Base-by-base conservation (phyloP, 257 asterid species). In the Solanum chaucha region DNA sequence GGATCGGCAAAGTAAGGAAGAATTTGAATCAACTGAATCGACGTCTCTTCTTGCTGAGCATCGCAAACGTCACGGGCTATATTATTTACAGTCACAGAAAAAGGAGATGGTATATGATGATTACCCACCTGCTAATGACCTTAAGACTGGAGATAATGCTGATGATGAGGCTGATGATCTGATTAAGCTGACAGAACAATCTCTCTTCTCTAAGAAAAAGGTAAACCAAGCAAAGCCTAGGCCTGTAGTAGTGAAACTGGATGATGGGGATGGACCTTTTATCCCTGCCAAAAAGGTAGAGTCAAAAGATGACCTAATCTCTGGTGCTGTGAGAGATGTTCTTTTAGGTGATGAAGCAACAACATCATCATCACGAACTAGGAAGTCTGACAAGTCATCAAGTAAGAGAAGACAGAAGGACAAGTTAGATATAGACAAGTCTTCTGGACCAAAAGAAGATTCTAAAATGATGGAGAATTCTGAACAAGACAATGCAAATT, bases 231-330 rank as follows among this genome's bases (percentile, higher is more conserved):
- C 92, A 82, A 97, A 93, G 91, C 90, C 95, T 32, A 94, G 98
- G 90, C 99, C 99, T 10, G 94, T 94, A 88, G 99, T 97, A 72
- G 98, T 97, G 88, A 95, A 88, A 88, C 90, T 97, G 88, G 98
- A 94, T 86, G 99, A 94, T 24, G 97, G 92, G 28, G 96, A 95
- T 78, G 90, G 88, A 65, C 72, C 70, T 38, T 88, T 67, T 74
- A 81, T 88, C 73, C 68, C 87, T 11, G 87, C 88, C 48, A 90
- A 88, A 89, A 93, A 88, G 82, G 74, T 73, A 17, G 93, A 89
- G 90, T 35, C 88, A 46, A 91, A 93, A 91, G 90, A 91, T 26
- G 98, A 94, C 91, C 82, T 89, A 32, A 89, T 96, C 34, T 94
- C 98, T 1, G 99, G 95, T 88, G 97, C 97, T 59, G 98, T 96